These are phyloP conservation scores for Nemania serpens DNA, from an alignment of 2,329 filamentous ascomycete genomes.

Conservation along the genomic window DNA sequence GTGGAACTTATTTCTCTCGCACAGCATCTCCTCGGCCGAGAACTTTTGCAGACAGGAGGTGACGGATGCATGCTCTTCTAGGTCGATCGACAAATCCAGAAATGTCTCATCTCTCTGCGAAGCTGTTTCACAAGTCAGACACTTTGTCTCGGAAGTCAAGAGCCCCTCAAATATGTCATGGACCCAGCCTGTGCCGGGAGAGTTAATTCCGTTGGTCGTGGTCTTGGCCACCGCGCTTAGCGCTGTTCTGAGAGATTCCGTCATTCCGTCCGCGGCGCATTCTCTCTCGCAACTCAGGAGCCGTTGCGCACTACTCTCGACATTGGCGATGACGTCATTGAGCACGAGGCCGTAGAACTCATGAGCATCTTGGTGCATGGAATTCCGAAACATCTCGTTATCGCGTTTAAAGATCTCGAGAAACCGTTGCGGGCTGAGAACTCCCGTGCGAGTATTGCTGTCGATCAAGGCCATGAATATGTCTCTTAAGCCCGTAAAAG, in stretches of 20 bases:
- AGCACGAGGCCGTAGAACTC: conserved; percentile 93
- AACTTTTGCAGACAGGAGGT: conserved; percentile 95
- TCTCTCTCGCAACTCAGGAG: conserved; percentile 56
- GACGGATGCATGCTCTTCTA: conserved; percentile 94
- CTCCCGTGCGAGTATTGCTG: conserved; percentile 80
- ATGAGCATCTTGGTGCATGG: conserved; percentile 98
- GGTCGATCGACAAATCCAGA: conserved; percentile 91
- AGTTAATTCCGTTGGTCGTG: conserved; percentile 50
- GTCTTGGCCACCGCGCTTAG: conserved; percentile 46
- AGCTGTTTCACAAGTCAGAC: conserved; percentile 92
- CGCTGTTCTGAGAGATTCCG: conserved; percentile 56
- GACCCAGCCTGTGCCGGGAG: conserved; percentile 81
- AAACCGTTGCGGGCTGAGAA: conserved; percentile 90
- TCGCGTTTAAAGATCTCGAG: conserved; percentile 91
- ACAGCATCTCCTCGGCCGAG: conserved; percentile 97
- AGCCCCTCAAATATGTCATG: conserved; percentile 96
- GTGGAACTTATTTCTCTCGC: conserved; percentile 98
- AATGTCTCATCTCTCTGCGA: conserved; percentile 97
- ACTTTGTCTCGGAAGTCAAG: conserved; percentile 93
- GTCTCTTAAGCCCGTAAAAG: conserved; percentile 93
- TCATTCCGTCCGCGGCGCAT: conserved; percentile 49
- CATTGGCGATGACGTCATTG: conserved; percentile 94
- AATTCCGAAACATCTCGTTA: conserved; percentile 95
- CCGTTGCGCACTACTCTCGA: conserved; percentile 81
- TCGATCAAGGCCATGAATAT: conserved; percentile 91